Evolutionary conservation across 2,329 filamentous ascomycete genomes (phyloP).

Genomic region (Nemania sp.): DNA sequence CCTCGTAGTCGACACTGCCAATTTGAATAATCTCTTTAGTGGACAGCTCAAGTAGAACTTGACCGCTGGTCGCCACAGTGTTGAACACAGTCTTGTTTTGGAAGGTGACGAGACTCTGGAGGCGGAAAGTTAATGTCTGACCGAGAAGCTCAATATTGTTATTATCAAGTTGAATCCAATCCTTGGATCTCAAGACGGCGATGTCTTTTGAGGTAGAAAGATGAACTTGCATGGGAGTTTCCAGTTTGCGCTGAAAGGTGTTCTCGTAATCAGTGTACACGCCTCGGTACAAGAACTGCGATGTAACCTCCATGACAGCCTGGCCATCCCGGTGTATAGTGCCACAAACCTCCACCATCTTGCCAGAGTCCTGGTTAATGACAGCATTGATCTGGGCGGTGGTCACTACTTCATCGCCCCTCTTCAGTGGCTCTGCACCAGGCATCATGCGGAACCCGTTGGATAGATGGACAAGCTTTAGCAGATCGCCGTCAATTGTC

Average conservation of each 20-base stretch:
- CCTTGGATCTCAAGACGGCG: constrained; percentile 91
- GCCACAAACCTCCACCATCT: constrained; percentile 99
- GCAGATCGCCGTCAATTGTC: constrained; percentile 90
- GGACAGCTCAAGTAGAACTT: constrained; percentile 90
- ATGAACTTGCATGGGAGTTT: constrained; percentile 93
- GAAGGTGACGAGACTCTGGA: constrained; percentile 88
- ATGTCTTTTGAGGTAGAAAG: constrained; percentile 88
- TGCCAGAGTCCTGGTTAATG: constrained; percentile 96
- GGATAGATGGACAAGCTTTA: constrained; percentile 95
- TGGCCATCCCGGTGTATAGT: constrained; percentile 84
- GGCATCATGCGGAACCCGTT: constrained; percentile 99
- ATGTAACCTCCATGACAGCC: constrained; percentile 97
- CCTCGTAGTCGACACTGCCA: constrained; percentile 94
- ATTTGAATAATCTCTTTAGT: constrained; percentile 98
- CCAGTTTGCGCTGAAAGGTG: constrained; percentile 96
- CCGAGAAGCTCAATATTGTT: constrained; percentile 84
- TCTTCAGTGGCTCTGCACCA: constrained; percentile 91
- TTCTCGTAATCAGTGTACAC: constrained; percentile 93
- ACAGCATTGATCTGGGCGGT: constrained; percentile 97
- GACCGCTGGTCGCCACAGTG: constrained; percentile 86
- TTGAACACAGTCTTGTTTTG: constrained; percentile 94
- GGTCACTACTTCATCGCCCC: constrained; percentile 89
- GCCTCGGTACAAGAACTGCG: constrained; percentile 96
- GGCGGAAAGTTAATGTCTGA: constrained; percentile 93
- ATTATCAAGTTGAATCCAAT: constrained; percentile 89